A percentile compares a stretch with the other conserved stretches of the same genome.
phyloP scores from a whole-genome alignment of 352 stramenopile species.

The Plasmopara viticola region DNA sequence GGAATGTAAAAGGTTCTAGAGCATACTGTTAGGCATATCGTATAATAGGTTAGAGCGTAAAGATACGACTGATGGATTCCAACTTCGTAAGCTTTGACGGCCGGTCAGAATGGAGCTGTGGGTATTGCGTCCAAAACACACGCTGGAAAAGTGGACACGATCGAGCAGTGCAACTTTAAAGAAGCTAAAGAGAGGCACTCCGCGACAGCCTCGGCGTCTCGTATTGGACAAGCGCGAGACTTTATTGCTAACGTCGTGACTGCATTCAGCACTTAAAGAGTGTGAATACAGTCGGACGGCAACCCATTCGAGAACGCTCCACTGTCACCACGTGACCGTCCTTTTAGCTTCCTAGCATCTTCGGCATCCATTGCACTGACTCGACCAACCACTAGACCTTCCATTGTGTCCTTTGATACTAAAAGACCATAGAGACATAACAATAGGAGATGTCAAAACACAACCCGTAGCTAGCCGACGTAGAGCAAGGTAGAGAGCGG shows the following conservation, averaged over 20 bases:
- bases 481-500: constrained; percentile 14
- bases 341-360: constrained; percentile 12
- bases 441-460: neutral
- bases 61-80: too few species aligned
- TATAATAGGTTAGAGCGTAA: neutral
- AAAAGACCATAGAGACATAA: neutral
- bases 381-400: constrained; percentile 4
- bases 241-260: constrained; percentile 63
- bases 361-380: constrained; percentile 17
- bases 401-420: constrained; percentile 20
- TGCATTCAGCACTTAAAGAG: constrained; percentile 16
- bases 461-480: constrained; percentile 5
- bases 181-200: constrained; percentile 9
- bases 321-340: constrained; percentile 4
- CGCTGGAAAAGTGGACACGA: neutral
- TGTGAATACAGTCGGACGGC: constrained; percentile 23
- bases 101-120: neutral
- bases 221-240: constrained; percentile 51
- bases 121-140: neutral
- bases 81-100: too few species aligned
- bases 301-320: constrained; percentile 20
- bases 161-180: constrained; percentile 8
- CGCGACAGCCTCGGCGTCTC: constrained; percentile 9
- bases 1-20: too few species aligned
- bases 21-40: neutral